Evolutionary conservation across 306 rosid genomes (phyloP).

Genomic region (Canavalia gladiata): DNA sequence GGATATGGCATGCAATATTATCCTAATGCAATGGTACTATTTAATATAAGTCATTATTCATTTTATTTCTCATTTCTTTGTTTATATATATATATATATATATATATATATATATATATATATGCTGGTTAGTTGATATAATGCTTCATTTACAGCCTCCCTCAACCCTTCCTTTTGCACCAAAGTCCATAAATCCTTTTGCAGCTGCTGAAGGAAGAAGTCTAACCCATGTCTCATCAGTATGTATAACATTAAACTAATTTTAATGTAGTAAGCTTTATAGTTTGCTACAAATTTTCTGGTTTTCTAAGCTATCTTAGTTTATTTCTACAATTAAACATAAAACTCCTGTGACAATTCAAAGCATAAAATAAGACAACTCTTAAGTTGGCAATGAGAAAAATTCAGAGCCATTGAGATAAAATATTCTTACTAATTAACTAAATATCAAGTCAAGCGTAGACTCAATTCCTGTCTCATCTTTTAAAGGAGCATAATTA

Average conservation of each 20-base stretch:
- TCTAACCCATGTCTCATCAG: conserved; percentile 54
- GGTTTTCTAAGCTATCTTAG: conserved; percentile 13
- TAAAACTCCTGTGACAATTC: conserved; percentile 10
- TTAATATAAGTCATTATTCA: conserved; percentile 3
- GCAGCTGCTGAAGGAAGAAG: conserved; percentile 57
- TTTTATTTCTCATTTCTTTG: not conserved
- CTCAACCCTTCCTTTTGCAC: conserved; percentile 53
- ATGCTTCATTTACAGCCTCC: conserved; percentile 60
- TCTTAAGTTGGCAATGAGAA: conserved; percentile 6
- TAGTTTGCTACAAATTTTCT: not conserved
- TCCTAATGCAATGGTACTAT: conserved; percentile 61
- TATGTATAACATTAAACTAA: conserved; percentile 53
- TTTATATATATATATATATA: conserved; percentile 34
- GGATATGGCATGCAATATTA: conserved; percentile 71
- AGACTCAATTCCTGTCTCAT: not conserved
- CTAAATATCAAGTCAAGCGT: not conserved
- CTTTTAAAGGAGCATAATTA: conserved; percentile 12
- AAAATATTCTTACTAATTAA: not conserved
- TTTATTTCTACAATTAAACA: conserved; percentile 17
- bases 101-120: conserved; percentile 19
- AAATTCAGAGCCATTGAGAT: not conserved
- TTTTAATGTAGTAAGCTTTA: conserved; percentile 3
- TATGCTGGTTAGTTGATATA: conserved; percentile 34
- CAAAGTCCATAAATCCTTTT: conserved; percentile 72
- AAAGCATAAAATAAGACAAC: conserved; percentile 7